Evolutionary conservation across 1,284 basidiomycete genomes (phyloP).

Genomic region (Ganoderma lucidum): DNA sequence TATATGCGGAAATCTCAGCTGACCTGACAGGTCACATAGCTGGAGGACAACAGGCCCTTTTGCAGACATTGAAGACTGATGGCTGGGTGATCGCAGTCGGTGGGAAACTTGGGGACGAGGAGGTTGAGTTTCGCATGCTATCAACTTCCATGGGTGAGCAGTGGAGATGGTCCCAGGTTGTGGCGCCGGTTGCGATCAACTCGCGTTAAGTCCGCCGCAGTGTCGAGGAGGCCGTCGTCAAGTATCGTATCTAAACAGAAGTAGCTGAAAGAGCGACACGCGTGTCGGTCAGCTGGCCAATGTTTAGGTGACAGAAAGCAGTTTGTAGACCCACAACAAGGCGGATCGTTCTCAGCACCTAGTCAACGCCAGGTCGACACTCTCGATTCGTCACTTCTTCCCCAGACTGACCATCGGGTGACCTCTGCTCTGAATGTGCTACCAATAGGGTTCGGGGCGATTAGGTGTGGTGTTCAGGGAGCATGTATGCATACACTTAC

Average conservation of each 20-base stretch:
- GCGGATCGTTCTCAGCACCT: constrained; percentile 5
- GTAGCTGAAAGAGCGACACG: background rate
- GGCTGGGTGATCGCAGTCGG: background rate
- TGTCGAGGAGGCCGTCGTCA: background rate
- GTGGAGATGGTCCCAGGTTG: background rate
- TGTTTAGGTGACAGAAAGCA: constrained; percentile 1
- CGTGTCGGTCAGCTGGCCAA: background rate
- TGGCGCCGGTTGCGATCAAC: background rate
- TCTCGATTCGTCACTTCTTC: background rate
- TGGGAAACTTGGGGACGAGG: background rate
- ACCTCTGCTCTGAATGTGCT: background rate
- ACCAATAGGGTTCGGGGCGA: background rate
- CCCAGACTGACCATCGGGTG: background rate
- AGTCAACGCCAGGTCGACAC: background rate
- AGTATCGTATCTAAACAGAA: background rate
- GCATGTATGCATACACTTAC: constrained; percentile 1
- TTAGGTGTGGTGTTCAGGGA: background rate
- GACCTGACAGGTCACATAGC: constrained; percentile 4
- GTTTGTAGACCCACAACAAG: background rate
- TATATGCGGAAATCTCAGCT: background rate
- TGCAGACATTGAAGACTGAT: background rate
- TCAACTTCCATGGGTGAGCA: background rate
- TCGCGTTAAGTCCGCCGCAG: background rate
- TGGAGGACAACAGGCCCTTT: background rate
- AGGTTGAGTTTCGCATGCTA: background rate